Evolutionary conservation across 306 rosid genomes (phyloP), one percentile per base, ranked within the genome.

Genomic region (Cucumis hystrix): DNA sequence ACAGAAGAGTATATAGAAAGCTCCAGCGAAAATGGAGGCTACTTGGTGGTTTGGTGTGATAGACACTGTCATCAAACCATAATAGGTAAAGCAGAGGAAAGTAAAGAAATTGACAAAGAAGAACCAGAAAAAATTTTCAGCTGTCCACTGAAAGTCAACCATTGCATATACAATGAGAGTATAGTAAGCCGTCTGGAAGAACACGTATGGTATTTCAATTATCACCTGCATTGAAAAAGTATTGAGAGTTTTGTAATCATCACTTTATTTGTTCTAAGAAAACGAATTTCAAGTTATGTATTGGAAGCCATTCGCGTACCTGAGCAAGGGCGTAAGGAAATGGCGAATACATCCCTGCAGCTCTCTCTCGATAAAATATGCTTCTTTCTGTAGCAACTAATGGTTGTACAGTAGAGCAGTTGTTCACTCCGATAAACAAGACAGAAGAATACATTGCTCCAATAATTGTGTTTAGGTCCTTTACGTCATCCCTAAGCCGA

Each of bases 271-370:
- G 47, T 65, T 65, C 7, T 5, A 23, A 37, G 72, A 35, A 17
- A 64, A 4, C 17, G 13, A 69, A 43, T 12, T 68, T 69, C n/a
- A 65, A 16, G 9, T 37, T 40, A 37, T 66, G 5, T 66, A 40
- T 40, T 18, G 72, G 30, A 40, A 40, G 54, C 47, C 54, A n/a
- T 41, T 91, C 49, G 80, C 64, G 12, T 30, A 88, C 96, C 91
- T 90, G 96, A 51, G 96, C 89, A 54, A 84, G 79, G 23, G 96
- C 87, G 68, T 87, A 87, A 47, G 93, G 91, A 87, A 88, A 84
- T 4, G 90, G 82, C 47, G 90, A 88, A 75, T 84, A 88, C 96
- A 91, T 91, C 81, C 93, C 93, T 17, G 91, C 87, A 79, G 81
- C 89, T 77, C 67, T 86, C 84, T 88, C 96, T 10, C 91, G 86